Base-by-base conservation (phyloP, 2,329 filamentous ascomycete species). In the Hypoxylon sp. region DNA sequence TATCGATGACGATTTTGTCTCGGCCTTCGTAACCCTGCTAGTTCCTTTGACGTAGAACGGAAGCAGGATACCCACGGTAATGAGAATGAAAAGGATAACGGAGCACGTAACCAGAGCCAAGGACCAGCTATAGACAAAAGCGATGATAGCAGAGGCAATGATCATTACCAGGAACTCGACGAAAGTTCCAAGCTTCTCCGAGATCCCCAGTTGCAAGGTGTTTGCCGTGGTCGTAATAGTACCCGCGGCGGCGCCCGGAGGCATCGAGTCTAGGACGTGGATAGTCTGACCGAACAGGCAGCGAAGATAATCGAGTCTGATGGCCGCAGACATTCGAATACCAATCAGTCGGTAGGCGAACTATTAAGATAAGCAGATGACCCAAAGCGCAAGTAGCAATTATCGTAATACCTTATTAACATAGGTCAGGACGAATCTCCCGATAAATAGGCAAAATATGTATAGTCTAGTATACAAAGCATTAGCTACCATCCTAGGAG, bases 361-460 rank as follows among this genome's bases (percentile, higher is more conserved):
- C 84, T 87, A 59, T 13, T 9, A 17, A 17, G 10, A 51, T 76
- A 24, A 76, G 72, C 35, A 68, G 6, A 44, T 26, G 29, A 31
- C 39, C 64, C 55, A 47, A 24, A 8, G 9, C 4, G 19, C 50
- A 31, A 48, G 9, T 33, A 17, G 31, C 46, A 19, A 9, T 3
- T n/a, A 11, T n/a, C 13, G 46, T 14, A 4, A 14, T 80, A 84
- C 84, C 78, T 87, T 88, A 70, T 86, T 86, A 65, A 90, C 80
- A 69, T 92, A 93, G 66, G 86, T 87, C 44, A 92, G 80, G 17
- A 81, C 75, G 71, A 92, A 90, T 52, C 90, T 88, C 13, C 82
- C 91, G 44, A 94, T 78, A 77, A 94, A 94, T 5, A 94, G 82
- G 61, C 88, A 88, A 60, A 94, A 86, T 73, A 94, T 89, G 78